Evolutionary conservation across 202 grass and related monocot genomes (phyloP).

Genomic region (Miscanthus sacchariflorus): DNA sequence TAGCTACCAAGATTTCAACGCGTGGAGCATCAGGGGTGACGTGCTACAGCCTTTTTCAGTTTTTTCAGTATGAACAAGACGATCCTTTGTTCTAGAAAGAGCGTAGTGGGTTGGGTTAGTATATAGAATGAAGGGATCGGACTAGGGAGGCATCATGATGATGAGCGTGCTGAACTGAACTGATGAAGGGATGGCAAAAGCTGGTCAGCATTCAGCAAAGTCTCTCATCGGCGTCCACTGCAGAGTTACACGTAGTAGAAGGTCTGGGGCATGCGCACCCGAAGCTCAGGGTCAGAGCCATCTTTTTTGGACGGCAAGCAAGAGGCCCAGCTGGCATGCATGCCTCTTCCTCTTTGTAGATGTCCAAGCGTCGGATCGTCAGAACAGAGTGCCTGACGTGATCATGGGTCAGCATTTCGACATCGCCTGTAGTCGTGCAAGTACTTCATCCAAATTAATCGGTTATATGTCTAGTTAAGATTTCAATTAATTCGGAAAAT

Average conservation of each 20-base stretch:
- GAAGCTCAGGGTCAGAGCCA: background rate
- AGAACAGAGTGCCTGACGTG: background rate
- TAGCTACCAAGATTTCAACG: no score
- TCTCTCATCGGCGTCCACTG: background rate
- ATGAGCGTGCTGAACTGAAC: background rate
- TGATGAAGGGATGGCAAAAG: slow-evolving; percentile 13
- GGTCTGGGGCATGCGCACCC: slow-evolving; percentile 14
- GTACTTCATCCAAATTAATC: no score
- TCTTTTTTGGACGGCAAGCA: slow-evolving; percentile 2
- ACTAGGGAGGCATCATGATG: background rate
- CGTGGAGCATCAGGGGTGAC: no score
- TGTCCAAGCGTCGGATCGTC: background rate
- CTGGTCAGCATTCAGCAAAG: background rate
- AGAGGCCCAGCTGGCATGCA: background rate
- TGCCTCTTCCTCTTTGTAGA: background rate
- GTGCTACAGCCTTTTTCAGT: no score
- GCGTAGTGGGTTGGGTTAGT: slow-evolving; percentile 48
- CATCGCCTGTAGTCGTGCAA: background rate
- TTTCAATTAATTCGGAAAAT: no score
- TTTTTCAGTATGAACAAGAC: no score
- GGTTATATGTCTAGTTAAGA: no score
- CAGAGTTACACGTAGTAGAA: slow-evolving; percentile 38
- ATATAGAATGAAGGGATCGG: background rate
- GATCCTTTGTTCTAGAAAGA: background rate
- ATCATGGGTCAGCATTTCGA: slow-evolving; percentile 30